Conservation (phyloP, 2,329 filamentous ascomycete genomes). For the Pseudogymnoascus destructans region DNA sequence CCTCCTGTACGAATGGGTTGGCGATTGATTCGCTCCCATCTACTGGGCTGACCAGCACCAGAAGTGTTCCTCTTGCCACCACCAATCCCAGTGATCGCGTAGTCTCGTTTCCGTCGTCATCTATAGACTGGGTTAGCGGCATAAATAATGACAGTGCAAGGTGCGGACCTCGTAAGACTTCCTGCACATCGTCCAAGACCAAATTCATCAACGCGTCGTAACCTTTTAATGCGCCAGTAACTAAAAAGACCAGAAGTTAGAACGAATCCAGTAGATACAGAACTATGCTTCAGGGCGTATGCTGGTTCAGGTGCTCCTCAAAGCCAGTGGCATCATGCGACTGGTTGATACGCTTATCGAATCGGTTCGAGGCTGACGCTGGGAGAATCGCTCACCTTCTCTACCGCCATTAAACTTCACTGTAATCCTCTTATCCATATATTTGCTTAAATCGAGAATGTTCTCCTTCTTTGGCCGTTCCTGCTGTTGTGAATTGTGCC, state of each 20-base stretch:
- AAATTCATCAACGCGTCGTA: slow-evolving; percentile 98
- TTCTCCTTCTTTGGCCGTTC: slow-evolving; percentile 96
- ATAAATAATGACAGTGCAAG: slow-evolving; percentile 5
- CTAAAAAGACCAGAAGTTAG: slow-evolving; percentile 34
- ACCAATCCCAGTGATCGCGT: slow-evolving; percentile 57
- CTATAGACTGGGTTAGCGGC: slow-evolving; percentile 33
- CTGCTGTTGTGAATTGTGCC: slow-evolving; percentile 32
- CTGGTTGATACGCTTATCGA: background rate
- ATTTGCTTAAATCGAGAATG: slow-evolving; percentile 87
- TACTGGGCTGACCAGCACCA: slow-evolving; percentile 83
- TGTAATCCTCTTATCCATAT: slow-evolving; percentile 89
- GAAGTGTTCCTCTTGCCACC: slow-evolving; percentile 80
- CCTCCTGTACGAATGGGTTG: slow-evolving; percentile 75
- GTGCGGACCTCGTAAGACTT: slow-evolving; percentile 64
- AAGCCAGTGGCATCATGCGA: background rate
- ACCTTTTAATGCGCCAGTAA: slow-evolving; percentile 80
- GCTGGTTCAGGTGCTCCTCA: background rate
- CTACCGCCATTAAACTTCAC: slow-evolving; percentile 95
- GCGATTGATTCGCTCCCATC: slow-evolving; percentile 93
- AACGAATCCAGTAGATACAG: background rate
- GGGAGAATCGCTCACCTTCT: slow-evolving; percentile 48
- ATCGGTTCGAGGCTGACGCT: background rate
- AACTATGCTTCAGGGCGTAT: background rate
- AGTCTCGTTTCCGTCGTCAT: slow-evolving; percentile 81
- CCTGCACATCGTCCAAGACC: slow-evolving; percentile 86